Percentiles rank a stretch among this genome's conserved stretches.
Evolutionary conservation across 2,329 filamentous ascomycete species (phyloP).

Genomic region (Pestalotiopsis sp.): DNA sequence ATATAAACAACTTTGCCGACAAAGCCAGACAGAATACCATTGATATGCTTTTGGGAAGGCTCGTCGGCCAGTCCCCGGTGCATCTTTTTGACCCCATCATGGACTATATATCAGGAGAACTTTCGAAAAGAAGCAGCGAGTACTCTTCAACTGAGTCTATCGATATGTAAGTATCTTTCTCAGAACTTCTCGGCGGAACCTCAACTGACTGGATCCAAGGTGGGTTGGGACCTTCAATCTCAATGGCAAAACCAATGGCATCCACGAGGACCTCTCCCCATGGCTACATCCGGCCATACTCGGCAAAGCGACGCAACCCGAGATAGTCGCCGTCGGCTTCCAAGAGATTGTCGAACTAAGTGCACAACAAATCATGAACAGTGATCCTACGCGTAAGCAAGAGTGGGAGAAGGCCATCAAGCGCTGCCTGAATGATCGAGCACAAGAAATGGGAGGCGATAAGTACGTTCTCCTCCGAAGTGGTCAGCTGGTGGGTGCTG

Average conservation of each 20-base stretch:
- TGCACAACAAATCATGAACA: conserved; percentile 99
- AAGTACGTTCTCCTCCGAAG: conserved; percentile 89
- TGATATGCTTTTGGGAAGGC: conserved; percentile 83
- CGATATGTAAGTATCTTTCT: conserved; percentile 61
- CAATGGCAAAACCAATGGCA: conserved; percentile 81
- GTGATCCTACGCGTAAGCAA: conserved; percentile 82
- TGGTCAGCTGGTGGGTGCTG: conserved; percentile 92
- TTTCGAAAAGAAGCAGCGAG: conserved; percentile 68
- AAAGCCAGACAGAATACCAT: conserved; percentile 93
- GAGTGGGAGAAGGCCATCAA: conserved; percentile 86
- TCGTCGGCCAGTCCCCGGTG: conserved; percentile 82
- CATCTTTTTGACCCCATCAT: conserved; percentile 93
- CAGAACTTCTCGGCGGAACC: not conserved
- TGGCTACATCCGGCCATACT: conserved; percentile 76
- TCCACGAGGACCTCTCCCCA: conserved; percentile 76
- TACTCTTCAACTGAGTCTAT: conserved; percentile 77
- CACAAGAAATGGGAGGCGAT: conserved; percentile 65
- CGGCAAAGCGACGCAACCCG: conserved; percentile 66
- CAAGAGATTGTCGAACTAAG: conserved; percentile 98
- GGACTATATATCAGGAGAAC: conserved; percentile 80
- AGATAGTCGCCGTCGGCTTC: conserved; percentile 89
- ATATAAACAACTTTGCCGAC: conserved; percentile 97
- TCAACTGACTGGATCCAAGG: conserved; percentile 26
- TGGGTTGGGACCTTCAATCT: conserved; percentile 90
- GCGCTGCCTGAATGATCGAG: conserved; percentile 72